These are phyloP conservation scores for Scleroderma citrinum DNA, from an alignment of 768 basidiomycete genomes.

Conservation along the genomic window DNA sequence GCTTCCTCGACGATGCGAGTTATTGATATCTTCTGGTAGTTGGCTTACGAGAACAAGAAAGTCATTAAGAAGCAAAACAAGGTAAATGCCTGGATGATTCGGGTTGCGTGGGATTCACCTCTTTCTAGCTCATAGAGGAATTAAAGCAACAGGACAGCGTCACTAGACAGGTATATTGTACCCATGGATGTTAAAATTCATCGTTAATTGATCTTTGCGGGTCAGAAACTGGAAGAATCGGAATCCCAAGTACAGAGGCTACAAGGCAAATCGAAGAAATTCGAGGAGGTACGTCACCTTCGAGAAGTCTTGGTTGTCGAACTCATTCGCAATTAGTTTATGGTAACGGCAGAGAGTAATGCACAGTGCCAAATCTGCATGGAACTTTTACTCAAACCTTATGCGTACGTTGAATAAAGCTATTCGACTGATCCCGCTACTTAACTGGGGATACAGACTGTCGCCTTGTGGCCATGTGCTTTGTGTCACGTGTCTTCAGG, in stretches of 20 bases:
- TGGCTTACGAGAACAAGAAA: slow-evolving; percentile 44
- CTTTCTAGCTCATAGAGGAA: slow-evolving; percentile 47
- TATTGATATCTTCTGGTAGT: slow-evolving; percentile 16
- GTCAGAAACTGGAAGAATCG: slow-evolving; percentile 40
- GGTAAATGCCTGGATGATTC: slow-evolving; percentile 28
- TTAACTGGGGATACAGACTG: slow-evolving; percentile 39
- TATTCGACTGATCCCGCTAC: neutral
- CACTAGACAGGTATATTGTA: slow-evolving; percentile 32
- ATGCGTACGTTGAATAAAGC: slow-evolving; percentile 43
- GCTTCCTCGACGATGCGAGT: neutral
- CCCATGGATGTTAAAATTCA: neutral
- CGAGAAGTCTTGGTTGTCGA: neutral
- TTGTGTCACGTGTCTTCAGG: slow-evolving; percentile 66
- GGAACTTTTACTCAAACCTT: slow-evolving; percentile 60
- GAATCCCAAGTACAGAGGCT: slow-evolving; percentile 39
- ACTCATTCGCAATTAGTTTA: slow-evolving; percentile 32
- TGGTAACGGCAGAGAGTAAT: slow-evolving; percentile 50
- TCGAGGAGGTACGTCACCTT: slow-evolving; percentile 46
- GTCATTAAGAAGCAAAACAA: slow-evolving; percentile 49
- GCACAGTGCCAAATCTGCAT: slow-evolving; percentile 76
- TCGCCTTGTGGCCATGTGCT: slow-evolving; percentile 76
- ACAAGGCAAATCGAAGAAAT: slow-evolving; percentile 42
- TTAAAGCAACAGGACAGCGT: slow-evolving; percentile 37
- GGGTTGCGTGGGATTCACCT: slow-evolving; percentile 1
- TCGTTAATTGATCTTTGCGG: slow-evolving; percentile 1